These are phyloP conservation scores for Wickerhamomyces bovis DNA, from an alignment of 805 yeast species.

Conservation along the genomic window DNA sequence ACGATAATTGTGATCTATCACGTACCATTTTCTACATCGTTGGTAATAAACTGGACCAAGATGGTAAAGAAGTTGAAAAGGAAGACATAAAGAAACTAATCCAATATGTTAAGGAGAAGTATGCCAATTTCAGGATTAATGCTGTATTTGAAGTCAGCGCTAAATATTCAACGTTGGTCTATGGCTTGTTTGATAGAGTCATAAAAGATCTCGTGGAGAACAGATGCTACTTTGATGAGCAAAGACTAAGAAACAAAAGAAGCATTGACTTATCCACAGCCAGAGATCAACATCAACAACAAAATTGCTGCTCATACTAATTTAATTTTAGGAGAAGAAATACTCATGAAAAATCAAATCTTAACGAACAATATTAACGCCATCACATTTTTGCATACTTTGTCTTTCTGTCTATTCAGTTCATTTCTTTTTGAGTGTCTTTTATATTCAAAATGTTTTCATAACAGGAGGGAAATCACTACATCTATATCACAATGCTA, in stretches of 20 bases:
- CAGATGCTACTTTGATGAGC: conserved; percentile 31
- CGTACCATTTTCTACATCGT: conserved; percentile 34
- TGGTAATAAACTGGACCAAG: conserved; percentile 39
- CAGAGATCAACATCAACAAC: conserved; percentile 18
- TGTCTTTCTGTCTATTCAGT: not conserved
- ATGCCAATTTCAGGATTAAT: conserved; percentile 27
- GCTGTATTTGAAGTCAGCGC: conserved; percentile 45
- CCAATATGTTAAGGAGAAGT: conserved; percentile 25
- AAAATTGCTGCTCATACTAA: conserved; percentile 22
- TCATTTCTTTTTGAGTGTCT: not conserved
- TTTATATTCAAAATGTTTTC: not conserved
- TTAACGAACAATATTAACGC: not conserved
- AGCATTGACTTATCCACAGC: conserved; percentile 24
- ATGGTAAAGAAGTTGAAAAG: conserved; percentile 32
- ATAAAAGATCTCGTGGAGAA: conserved; percentile 36
- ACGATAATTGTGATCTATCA: conserved; percentile 28
- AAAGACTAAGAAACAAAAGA: conserved; percentile 20
- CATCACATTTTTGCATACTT: not conserved
- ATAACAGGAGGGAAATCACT: not conserved
- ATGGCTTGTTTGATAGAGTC: conserved; percentile 32
- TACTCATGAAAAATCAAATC: not conserved
- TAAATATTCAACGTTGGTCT: conserved; percentile 33
- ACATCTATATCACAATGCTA: not conserved
- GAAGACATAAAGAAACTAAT: conserved; percentile 32
- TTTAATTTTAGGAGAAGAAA: not conserved